These are phyloP conservation scores for Sisymbrium irio DNA, from an alignment of 345 rosid genomes.

Conservation along the genomic window DNA sequence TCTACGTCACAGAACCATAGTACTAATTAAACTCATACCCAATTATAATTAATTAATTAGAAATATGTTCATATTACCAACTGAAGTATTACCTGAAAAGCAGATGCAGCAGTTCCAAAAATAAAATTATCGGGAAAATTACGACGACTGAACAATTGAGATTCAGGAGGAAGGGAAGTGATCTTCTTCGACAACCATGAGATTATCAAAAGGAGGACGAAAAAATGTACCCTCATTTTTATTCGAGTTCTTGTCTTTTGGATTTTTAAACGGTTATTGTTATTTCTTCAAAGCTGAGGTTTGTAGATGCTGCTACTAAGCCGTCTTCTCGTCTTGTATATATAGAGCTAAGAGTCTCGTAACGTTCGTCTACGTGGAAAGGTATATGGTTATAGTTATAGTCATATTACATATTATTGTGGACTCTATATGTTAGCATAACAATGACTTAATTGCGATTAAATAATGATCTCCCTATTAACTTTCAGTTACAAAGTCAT, in stretches of 20 bases:
- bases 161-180: slow-evolving; percentile 6
- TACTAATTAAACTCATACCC: background rate
- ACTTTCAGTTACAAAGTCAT: background rate
- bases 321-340: background rate
- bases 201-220: slow-evolving; percentile 27
- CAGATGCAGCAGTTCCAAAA: slow-evolving; percentile 39
- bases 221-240: slow-evolving; percentile 10
- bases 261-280: background rate
- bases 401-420: background rate
- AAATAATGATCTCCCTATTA: background rate
- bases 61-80: background rate
- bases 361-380: slow-evolving; percentile 27
- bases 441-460: background rate
- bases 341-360: slow-evolving; percentile 6
- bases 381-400: background rate
- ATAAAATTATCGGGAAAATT: slow-evolving; percentile 30
- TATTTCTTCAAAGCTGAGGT: background rate
- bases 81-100: slow-evolving; percentile 33
- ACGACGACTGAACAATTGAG: slow-evolving; percentile 11
- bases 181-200: slow-evolving; percentile 27
- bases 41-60: background rate
- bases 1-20: background rate
- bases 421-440: background rate
- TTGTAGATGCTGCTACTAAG: background rate
- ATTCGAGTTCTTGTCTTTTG: background rate